Evolutionary conservation across 2,329 filamentous ascomycete genomes (phyloP), one percentile per base, ranked within the genome.

Genomic region (Diplocarpon mali): DNA sequence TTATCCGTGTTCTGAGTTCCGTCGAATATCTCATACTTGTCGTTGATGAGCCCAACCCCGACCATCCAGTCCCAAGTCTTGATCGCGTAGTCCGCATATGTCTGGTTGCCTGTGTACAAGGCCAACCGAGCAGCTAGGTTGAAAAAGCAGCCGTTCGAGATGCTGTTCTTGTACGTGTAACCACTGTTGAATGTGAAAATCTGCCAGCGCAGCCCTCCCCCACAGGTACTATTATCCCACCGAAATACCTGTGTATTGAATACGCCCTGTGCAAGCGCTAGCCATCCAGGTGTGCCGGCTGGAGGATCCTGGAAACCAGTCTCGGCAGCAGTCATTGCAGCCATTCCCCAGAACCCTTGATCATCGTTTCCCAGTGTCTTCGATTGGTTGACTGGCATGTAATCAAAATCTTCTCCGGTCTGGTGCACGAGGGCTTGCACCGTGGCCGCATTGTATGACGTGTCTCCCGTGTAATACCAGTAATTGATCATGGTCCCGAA

Each of bases 131-230:
- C 75, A 5, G 70, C 75, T 5, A 79, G 60, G 41, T 76, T 74
- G 59, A 79, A 78, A 60, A 78, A 76, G 44, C 73, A 75, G 3
- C 73, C 75, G 52, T 78, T 75, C 0, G 75, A 77, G 47, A 79
- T 78, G 11, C 72, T 72, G 50, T 79, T 79, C 58, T 80, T 90
- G 70, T 90, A 88, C 54, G 81, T 73, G 63, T 80, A 93, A 11
- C 87, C 87, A 29, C 73, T 77, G 60, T 93, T 90, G 69, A 84
- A 87, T 1, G 75, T 70, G 60, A 84, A 90, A 39, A 93, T 88
- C 65, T 94, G 87, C 85, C 85, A 90, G 48, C 83, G 74, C 37
- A 92, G 62, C 5, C 86, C 86, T 30, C 85, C 86, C 13, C 69
- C 69, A 55, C 86, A 93, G 43, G 75, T 67, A 0, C 69, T 62